Conservation (phyloP, 108 stramenopile species). For the Pseudonitzschia pungens region DNA sequence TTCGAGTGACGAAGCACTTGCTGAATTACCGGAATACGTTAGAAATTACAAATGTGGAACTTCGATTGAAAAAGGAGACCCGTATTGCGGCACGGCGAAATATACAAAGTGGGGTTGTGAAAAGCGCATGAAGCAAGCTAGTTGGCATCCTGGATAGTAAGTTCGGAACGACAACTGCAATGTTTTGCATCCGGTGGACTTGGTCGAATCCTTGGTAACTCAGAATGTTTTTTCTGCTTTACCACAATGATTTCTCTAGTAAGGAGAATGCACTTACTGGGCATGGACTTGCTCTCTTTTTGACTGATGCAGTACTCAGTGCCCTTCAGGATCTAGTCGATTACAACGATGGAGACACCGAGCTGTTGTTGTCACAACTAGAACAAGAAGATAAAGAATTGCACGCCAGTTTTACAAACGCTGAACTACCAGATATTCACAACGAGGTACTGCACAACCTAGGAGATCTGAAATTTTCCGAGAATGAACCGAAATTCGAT, state of each 20-base stretch:
- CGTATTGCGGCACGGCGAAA: constrained; percentile 39
- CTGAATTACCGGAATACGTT: constrained; percentile 38
- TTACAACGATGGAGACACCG: neutral
- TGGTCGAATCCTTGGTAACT: too few relatives aligned
- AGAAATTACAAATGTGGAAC: constrained; percentile 39
- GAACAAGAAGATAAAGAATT: neutral
- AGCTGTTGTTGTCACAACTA: neutral
- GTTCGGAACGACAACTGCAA: neutral
- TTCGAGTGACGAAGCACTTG: constrained; percentile 21
- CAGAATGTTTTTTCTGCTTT: neutral
- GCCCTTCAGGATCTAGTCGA: constrained; percentile 21
- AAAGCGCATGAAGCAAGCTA: constrained; percentile 18
- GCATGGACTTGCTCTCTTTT: constrained; percentile 41
- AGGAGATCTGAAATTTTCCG: neutral
- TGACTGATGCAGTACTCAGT: constrained; percentile 31
- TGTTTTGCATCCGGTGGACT: neutral
- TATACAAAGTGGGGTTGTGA: constrained; percentile 28
- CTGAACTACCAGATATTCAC: neutral
- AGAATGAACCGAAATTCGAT: neutral
- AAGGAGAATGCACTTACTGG: constrained; percentile 46
- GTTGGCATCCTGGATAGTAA: constrained; percentile 67
- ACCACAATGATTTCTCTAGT: constrained; percentile 9
- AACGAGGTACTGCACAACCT: neutral
- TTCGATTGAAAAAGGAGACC: constrained; percentile 50
- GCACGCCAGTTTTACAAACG: neutral